phyloP scores from a whole-genome alignment of 345 rosid species.

The Corymbia maculata region DNA sequence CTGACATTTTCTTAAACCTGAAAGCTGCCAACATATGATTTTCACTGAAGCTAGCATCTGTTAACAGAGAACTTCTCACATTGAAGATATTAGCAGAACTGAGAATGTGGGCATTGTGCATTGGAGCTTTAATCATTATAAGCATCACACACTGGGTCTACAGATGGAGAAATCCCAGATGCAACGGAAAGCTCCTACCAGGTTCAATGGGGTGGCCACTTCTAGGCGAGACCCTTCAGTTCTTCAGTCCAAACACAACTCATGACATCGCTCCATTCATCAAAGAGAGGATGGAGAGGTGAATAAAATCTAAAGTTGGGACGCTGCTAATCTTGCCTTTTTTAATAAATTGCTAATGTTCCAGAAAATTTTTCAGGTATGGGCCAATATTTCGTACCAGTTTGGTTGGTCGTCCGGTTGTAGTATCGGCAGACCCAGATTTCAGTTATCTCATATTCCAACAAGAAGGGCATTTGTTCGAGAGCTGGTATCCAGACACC shows the following conservation, averaged over 20 bases:
- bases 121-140: conserved; percentile 41
- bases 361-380: conserved; percentile 32
- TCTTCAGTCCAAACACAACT: conserved; percentile 59
- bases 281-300: conserved; percentile 66
- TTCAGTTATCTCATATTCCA: conserved; percentile 77
- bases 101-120: conserved; percentile 29
- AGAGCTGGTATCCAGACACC: conserved; percentile 97
- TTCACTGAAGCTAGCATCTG: neutral
- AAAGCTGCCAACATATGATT: neutral
- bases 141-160: conserved; percentile 50
- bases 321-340: neutral
- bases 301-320: neutral
- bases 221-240: conserved; percentile 74
- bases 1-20: neutral
- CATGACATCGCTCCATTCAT: conserved; percentile 59
- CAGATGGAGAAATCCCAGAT: conserved; percentile 76
- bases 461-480: conserved; percentile 76
- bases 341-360: neutral
- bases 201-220: conserved; percentile 93
- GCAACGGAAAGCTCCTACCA: conserved; percentile 86
- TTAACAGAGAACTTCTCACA: neutral
- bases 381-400: conserved; percentile 78
- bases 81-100: neutral
- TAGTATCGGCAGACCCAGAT: conserved; percentile 89
- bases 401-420: conserved; percentile 72